Conservation (phyloP, 1,284 basidiomycete species). For the Erythrobasidium hasegawianum region DNA sequence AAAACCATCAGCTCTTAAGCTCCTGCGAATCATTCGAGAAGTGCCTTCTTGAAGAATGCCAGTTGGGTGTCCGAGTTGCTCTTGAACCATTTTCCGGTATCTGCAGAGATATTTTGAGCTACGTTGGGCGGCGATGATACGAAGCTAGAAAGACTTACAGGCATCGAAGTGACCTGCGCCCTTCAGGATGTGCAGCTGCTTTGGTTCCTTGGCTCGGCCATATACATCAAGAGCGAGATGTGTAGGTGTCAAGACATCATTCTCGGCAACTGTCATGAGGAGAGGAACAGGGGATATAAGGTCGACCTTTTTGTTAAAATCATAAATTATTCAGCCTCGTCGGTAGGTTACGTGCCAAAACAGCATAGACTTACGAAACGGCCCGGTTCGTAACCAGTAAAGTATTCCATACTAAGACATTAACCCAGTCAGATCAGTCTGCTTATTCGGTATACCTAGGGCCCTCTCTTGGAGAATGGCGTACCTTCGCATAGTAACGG, state of each 20-base stretch:
- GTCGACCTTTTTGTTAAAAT: background rate
- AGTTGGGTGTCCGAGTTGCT: constrained; percentile 10
- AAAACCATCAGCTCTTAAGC: too few relatives aligned
- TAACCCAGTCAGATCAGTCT: too few relatives aligned
- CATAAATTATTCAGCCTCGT: background rate
- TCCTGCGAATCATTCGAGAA: too few relatives aligned
- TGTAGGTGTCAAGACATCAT: constrained; percentile 11
- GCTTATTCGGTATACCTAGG: too few relatives aligned
- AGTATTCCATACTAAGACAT: too few relatives aligned
- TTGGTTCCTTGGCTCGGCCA: constrained; percentile 5
- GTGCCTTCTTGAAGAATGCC: constrained; percentile 13
- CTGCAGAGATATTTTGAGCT: background rate
- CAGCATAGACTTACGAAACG: constrained; percentile 7
- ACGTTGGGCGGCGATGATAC: background rate
- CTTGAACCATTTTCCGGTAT: constrained; percentile 23
- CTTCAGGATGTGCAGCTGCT: constrained; percentile 13
- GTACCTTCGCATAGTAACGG: too few relatives aligned
- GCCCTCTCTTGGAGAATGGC: too few relatives aligned
- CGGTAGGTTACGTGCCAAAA: background rate
- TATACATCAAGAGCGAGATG: constrained; percentile 7
- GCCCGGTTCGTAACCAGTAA: constrained; percentile 12
- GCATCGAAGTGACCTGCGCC: constrained; percentile 21
- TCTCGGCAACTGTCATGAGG: constrained; percentile 19
- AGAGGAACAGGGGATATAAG: constrained; percentile 14
- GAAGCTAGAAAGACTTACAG: background rate